phyloP scores from a whole-genome alignment of 495 filamentous ascomycete species.

The Stereocaulon alpinum region DNA sequence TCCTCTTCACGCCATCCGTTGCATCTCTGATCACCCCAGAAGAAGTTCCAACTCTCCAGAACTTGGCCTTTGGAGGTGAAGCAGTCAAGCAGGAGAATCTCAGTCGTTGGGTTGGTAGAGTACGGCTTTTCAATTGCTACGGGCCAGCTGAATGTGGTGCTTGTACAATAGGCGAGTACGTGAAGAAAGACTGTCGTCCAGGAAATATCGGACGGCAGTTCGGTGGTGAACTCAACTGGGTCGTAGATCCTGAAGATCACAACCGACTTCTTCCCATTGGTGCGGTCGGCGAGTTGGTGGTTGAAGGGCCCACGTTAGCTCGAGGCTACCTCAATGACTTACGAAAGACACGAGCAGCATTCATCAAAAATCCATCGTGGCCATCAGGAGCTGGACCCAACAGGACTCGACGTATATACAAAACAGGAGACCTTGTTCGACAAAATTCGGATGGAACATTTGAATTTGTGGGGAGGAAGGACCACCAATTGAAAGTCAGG shows the following conservation, averaged over 20 bases:
- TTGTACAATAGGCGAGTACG: constrained; percentile 8
- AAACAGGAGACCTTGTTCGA: constrained; percentile 32
- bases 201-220: constrained; percentile 15
- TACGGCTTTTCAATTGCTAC: constrained; percentile 44
- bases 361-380: constrained; percentile 25
- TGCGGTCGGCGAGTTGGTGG: constrained; percentile 30
- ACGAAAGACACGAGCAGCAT: constrained; percentile 28
- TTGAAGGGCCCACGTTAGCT: constrained; percentile 33
- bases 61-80: constrained; percentile 37
- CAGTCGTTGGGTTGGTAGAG: constrained; percentile 33
- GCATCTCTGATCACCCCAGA: constrained; percentile 37
- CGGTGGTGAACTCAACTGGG: constrained; percentile 25
- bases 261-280: constrained; percentile 31
- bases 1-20: constrained; percentile 40
- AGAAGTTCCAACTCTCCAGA: constrained; percentile 31
- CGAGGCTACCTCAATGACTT: constrained; percentile 31
- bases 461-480: constrained; percentile 28
- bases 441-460: constrained; percentile 29
- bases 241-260: constrained; percentile 28
- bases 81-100: constrained; percentile 33
- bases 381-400: constrained; percentile 4
- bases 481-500: constrained; percentile 21
- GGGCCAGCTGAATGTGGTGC: constrained; percentile 43
- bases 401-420: constrained; percentile 22
- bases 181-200: background rate